Evolutionary conservation across 139 green algal species (phyloP), one percentile per base, ranked within the genome.

Genomic region (Tetraselmis striata): DNA sequence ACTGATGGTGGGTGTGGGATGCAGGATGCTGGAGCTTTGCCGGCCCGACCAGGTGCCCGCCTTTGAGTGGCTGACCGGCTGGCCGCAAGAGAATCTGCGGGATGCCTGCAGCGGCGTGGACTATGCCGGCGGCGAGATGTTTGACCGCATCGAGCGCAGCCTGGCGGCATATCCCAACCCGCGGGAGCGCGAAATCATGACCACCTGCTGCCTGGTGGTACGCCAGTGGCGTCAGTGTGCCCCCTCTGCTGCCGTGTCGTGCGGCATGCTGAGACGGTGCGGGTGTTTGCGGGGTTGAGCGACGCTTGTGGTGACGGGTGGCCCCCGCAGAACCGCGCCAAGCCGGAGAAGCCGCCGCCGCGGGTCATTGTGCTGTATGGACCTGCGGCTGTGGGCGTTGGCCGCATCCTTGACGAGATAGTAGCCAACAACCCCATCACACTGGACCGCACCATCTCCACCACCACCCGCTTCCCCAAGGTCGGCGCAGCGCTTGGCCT

Each of bases 1-100:
- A n/a, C n/a, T n/a, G n/a, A n/a, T n/a, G n/a, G 18, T 67, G 45
- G 45, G 18, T 67, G 45, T 67, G 29, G 11, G 11, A 22, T 83
- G 59, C 28, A 23, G 79, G 59, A 32, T 78, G 2, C 59, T 83
- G 23, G 59, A 86, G 30, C 29, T 30, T 27, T 58, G 22, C n/a
- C 58, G 18, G 11, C 31, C 76, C 1, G 28, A 59, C 11, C 81
- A 93, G 85, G 90, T 92, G n/a, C 83, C 90, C 26, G 86, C 88
- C 2, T 93, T 94, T 78, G 81, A 84, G 24, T 88, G 91, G 89
- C 88, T 96, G 32, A 96, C 93, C 25, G 89, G 89, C 59, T 96
- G 93, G 93, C 84, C 85, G 0, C 84, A 90, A 80, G 92, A 95
- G 84, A 88, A 92, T 67, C 82, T 96, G 77, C 32, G 90, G 76